A percentile compares a stretch with the other conserved stretches of the same genome.
phyloP scores from a whole-genome alignment of 208 protist species.

The Trypanosomatidae sp. region DNA sequence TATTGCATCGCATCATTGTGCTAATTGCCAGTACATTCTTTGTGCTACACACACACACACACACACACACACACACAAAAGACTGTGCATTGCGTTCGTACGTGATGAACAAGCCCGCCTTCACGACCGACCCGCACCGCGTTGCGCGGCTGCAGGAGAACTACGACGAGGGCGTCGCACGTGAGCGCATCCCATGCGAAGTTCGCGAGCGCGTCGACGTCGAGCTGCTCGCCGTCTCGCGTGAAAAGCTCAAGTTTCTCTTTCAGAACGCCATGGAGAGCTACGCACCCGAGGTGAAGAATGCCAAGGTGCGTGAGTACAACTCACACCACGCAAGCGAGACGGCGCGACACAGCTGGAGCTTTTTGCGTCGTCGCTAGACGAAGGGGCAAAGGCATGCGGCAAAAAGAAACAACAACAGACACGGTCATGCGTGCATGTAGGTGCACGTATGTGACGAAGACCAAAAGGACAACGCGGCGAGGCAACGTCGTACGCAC shows the following conservation, averaged over 20 bases:
- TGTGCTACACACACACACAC: no score
- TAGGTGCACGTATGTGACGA: no score
- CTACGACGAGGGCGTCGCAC: constrained; percentile 55
- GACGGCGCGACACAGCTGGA: background rate
- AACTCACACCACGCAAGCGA: constrained; percentile 5
- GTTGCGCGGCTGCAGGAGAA: constrained; percentile 57
- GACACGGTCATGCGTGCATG: no score
- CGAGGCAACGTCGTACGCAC: no score
- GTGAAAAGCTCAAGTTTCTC: constrained; percentile 56
- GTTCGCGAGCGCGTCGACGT: constrained; percentile 45
- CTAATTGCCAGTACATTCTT: no score
- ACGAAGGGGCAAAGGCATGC: background rate
- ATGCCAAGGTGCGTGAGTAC: constrained; percentile 38
- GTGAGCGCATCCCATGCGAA: constrained; percentile 30
- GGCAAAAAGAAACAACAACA: no score
- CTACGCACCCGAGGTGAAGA: constrained; percentile 42
- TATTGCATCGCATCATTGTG: no score
- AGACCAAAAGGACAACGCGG: no score
- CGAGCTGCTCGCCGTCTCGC: constrained; percentile 19
- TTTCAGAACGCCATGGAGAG: constrained; percentile 62
- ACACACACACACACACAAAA: no score
- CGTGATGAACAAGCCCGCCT: constrained; percentile 49
- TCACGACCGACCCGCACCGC: constrained; percentile 48
- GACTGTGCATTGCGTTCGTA: no score
- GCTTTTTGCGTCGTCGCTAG: background rate